A percentile compares a stretch with the other conserved stretches of the same genome.
Evolutionary conservation across 129 eudicot species (phyloP).

Genomic region (Helianthus annuus): DNA sequence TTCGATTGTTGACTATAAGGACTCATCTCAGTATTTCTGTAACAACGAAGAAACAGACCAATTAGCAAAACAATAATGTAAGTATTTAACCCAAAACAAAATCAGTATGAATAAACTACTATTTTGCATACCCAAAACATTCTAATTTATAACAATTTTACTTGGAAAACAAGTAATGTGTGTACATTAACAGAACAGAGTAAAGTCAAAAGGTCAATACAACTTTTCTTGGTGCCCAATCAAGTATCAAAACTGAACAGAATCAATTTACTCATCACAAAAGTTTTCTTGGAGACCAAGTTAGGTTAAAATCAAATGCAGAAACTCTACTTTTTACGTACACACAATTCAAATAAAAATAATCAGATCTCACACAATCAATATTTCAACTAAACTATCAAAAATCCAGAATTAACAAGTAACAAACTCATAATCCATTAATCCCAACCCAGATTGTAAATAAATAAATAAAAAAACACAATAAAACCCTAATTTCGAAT

Average conservation of each 20-base stretch:
- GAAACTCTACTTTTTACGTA: neutral
- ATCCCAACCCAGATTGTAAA: neutral
- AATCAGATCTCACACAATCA: neutral
- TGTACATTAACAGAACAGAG: neutral
- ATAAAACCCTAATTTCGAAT: conserved; percentile 17
- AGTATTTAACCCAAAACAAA: too few species aligned
- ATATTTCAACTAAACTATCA: neutral
- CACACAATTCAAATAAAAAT: neutral
- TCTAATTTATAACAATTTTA: neutral
- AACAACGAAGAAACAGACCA: neutral
- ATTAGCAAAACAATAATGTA: conserved; percentile 7
- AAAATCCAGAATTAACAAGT: neutral
- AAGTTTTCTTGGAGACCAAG: neutral
- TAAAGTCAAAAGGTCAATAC: neutral
- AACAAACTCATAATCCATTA: neutral
- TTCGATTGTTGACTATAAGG: conserved; percentile 27
- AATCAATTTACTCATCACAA: too few species aligned
- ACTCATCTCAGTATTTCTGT: conserved; percentile 34
- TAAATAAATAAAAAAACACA: neutral
- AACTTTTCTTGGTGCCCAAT: neutral
- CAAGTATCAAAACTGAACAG: neutral
- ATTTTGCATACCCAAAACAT: neutral
- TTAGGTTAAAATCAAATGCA: neutral
- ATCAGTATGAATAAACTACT: neutral
- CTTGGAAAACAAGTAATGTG: neutral